These are phyloP conservation scores for Adiantum capillusveneris DNA, from an alignment of 75 land plant species.

Conservation along the genomic window DNA sequence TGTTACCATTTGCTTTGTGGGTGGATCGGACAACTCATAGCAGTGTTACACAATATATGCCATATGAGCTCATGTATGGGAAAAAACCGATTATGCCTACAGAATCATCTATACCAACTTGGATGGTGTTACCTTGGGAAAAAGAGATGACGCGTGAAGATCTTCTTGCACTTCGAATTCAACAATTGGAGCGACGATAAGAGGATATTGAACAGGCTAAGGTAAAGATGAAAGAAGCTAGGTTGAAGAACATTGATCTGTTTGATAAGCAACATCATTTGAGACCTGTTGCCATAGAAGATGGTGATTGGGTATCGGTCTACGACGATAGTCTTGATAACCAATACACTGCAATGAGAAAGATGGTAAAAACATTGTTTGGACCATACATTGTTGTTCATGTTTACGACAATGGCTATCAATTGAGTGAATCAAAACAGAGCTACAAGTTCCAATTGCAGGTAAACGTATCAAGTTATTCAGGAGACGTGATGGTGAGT, in stretches of 20 bases:
- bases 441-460: too few relatives aligned
- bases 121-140: background rate
- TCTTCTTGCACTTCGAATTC: background rate
- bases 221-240: background rate
- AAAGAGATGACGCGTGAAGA: background rate
- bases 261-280: slow-evolving; percentile 1
- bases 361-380: background rate
- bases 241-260: background rate
- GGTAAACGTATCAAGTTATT: too few relatives aligned
- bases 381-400: background rate
- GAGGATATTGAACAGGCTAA: background rate
- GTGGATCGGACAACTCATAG: background rate
- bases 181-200: background rate
- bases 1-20: background rate
- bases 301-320: background rate
- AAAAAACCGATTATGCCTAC: background rate
- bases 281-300: background rate
- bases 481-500: too few relatives aligned
- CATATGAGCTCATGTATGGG: background rate
- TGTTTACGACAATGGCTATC: too few relatives aligned
- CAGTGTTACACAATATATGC: background rate
- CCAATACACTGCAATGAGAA: background rate
- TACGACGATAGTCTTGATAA: background rate
- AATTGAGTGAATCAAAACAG: too few relatives aligned
- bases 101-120: background rate